A percentile compares a stretch with the other conserved stretches of the same genome.
Evolutionary conservation across 495 filamentous ascomycete species (phyloP).

Genomic region (Daldinia childiae): DNA sequence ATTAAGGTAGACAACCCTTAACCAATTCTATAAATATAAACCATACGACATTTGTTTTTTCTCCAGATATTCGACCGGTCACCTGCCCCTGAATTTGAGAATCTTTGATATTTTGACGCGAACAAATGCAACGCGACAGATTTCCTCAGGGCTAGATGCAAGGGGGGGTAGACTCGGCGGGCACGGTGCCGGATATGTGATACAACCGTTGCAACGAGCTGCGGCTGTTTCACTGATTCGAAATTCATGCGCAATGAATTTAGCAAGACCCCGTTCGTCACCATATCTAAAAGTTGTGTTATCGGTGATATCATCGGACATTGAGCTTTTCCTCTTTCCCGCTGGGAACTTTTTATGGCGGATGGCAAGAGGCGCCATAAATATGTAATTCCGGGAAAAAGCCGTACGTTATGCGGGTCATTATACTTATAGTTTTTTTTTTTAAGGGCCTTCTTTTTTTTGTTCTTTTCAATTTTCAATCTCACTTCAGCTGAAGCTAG

Average conservation of each 20-base stretch:
- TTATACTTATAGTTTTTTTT: neutral
- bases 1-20: neutral
- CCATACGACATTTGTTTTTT: conserved; percentile 17
- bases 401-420: neutral
- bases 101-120: conserved; percentile 26
- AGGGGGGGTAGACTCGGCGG: conserved; percentile 21
- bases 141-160: conserved; percentile 33
- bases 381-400: neutral
- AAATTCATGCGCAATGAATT: conserved; percentile 34
- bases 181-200: conserved; percentile 39
- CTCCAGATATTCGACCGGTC: conserved; percentile 35
- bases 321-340: conserved; percentile 15
- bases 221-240: conserved; percentile 40
- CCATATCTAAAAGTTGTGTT: conserved; percentile 12
- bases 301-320: conserved; percentile 21
- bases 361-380: neutral
- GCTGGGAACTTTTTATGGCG: conserved; percentile 8
- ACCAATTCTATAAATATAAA: conserved; percentile 14
- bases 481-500: conserved; percentile 14
- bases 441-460: neutral
- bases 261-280: conserved; percentile 2
- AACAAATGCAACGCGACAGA: conserved; percentile 24
- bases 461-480: too few species aligned
- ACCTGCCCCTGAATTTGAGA: conserved; percentile 24
- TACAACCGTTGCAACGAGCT: conserved; percentile 41